Base-by-base conservation (phyloP, 257 asterid genomes). In the Solanum tacnaense region DNA sequence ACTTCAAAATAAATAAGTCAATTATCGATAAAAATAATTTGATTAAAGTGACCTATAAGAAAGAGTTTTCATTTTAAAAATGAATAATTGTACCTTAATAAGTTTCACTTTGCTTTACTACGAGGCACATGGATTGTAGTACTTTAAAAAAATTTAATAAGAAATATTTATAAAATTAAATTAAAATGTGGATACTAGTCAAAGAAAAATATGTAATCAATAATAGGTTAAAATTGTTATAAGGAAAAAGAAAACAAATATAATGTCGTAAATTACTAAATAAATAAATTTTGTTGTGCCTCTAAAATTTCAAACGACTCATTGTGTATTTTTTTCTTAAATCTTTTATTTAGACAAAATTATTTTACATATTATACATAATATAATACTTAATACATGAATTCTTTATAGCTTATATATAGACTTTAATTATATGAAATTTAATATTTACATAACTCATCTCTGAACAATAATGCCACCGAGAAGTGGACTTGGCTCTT, bases 401-500 rank as follows among this genome's bases (percentile, higher is more conserved):
- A 35, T 35, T 35, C 1, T 35, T 35, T 35, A 35, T 35, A 35
- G 38, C 38, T 35, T 35, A 36, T 36, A 36, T 6, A 36, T 36
- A 36, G 0, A 36, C 0, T 36, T 6, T 36, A 36, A 36, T 36
- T 36, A 44, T 44, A 44, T 4, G 2, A 16, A 52, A 52, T 52
- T 52, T 52, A 52, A 56, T 56, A 56, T 56, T 18, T 0, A 56
- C 2, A 6, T 6, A 18, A 52, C 0, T 52, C 10, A 52, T 18
- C 62, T 16, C 4, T 23, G 7, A 46, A 46, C 56, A 0, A 41
- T 2, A 9, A 13, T 15, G 21, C 0, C 58, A 49, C 58, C 0
- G 21, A 49, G 12, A 58, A 3, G 68, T 20, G 11, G 13, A 23
- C 23, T 68, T 27, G 75, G 75, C 36, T 71, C 39, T 71, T 16